These are phyloP conservation scores for Fusarium tjaetaba DNA, from an alignment of 2,329 filamentous ascomycete species.

Conservation along the genomic window DNA sequence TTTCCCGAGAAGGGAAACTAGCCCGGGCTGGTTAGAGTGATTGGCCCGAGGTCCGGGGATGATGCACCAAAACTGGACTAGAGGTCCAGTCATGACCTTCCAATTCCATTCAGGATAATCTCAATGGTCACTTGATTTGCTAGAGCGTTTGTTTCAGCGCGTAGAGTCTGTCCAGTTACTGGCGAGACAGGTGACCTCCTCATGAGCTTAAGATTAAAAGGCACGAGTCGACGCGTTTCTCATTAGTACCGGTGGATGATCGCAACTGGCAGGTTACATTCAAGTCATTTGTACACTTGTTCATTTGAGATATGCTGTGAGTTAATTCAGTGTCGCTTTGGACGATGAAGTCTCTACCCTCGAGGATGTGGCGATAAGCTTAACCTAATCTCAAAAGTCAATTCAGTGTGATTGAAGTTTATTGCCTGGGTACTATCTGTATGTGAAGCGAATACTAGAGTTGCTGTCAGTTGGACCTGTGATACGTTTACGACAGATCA, in stretches of 20 bases:
- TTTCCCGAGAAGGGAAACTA: not conserved
- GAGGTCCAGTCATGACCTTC: not conserved
- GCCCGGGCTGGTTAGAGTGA: not conserved
- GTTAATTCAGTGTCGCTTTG: rapidly evolving
- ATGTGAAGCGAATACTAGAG: too few relatives aligned
- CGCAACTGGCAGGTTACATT: not conserved
- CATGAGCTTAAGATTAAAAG: not conserved
- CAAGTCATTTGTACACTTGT: not conserved
- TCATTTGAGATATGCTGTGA: too few relatives aligned
- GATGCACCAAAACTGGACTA: not conserved
- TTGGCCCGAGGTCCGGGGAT: not conserved
- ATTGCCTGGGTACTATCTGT: too few relatives aligned
- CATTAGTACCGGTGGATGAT: not conserved
- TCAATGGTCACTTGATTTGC: not conserved
- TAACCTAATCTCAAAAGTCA: not conserved
- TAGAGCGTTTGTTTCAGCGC: not conserved
- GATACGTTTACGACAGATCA: not conserved
- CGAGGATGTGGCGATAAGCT: not conserved
- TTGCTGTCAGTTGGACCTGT: rapidly evolving
- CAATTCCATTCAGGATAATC: not conserved
- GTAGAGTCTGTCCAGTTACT: not conserved
- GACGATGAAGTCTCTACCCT: rapidly evolving
- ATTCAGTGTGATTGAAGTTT: not conserved
- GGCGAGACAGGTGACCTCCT: not conserved
- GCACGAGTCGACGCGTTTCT: not conserved